These are phyloP conservation scores for Podaxis sp. DNA, from an alignment of 768 basidiomycete genomes.

Conservation along the genomic window DNA sequence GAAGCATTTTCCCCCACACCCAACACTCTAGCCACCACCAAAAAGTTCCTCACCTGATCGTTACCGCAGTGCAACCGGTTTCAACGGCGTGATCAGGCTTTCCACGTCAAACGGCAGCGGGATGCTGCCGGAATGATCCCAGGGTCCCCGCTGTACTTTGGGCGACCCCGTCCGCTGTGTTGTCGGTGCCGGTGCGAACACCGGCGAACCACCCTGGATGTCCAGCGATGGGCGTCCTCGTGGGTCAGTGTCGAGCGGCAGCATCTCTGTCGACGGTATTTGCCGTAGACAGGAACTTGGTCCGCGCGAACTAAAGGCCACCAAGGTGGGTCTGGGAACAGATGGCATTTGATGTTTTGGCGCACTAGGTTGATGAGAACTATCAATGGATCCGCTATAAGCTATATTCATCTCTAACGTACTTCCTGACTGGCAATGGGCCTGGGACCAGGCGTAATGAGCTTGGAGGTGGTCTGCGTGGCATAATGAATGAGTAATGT, in stretches of 20 bases:
- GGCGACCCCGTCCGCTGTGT: conserved; percentile 13
- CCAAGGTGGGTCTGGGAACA: conserved; percentile 54
- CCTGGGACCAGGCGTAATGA: conserved; percentile 62
- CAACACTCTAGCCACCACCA: background rate
- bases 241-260: background rate
- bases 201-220: conserved; percentile 8
- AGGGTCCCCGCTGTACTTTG: conserved; percentile 46
- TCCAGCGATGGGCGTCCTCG: background rate
- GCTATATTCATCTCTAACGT: conserved; percentile 18
- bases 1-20: background rate
- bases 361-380: conserved; percentile 29
- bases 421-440: conserved; percentile 60
- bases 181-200: conserved; percentile 22
- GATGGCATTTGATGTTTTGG: conserved; percentile 69
- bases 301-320: conserved; percentile 13
- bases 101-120: conserved; percentile 44
- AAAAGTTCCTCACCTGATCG: background rate
- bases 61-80: conserved; percentile 41
- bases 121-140: conserved; percentile 56
- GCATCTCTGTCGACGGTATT: conserved; percentile 2
- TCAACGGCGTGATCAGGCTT: conserved; percentile 42
- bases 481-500: conserved; percentile 39
- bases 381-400: conserved; percentile 13
- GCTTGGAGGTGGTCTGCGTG: conserved; percentile 67
- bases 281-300: conserved; percentile 5